phyloP scores from a whole-genome alignment of 108 stramenopile genomes.

The Parietichytrium sp. region DNA sequence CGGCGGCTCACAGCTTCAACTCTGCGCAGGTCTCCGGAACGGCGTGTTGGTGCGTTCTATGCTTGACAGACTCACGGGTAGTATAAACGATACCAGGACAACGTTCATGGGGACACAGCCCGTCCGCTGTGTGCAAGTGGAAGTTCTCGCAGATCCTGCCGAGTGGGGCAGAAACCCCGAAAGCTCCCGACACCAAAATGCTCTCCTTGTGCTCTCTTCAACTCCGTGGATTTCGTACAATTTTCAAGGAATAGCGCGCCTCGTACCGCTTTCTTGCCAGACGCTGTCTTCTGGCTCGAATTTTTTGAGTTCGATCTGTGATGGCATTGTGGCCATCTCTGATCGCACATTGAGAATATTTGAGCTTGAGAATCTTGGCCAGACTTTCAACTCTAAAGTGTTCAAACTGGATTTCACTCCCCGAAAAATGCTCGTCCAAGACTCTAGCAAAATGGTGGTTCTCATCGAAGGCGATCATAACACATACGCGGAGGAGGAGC shows the following conservation, averaged over 20 bases:
- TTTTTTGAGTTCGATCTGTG: conserved; percentile 82
- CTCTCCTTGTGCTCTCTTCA: conserved; percentile 82
- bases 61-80: conserved; percentile 82
- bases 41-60: conserved; percentile 78
- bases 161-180: too few species aligned
- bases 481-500: conserved; percentile 76
- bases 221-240: conserved; percentile 85
- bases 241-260: conserved; percentile 43
- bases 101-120: conserved; percentile 87
- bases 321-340: conserved; percentile 91
- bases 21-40: conserved; percentile 84
- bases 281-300: conserved; percentile 84
- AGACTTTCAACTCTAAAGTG: conserved; percentile 81
- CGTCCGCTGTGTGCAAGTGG: conserved; percentile 79
- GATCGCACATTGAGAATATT: conserved; percentile 85
- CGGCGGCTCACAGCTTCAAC: conserved; percentile 61
- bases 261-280: conserved; percentile 88
- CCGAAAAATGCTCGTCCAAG: conserved; percentile 79
- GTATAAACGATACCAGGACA: conserved; percentile 79
- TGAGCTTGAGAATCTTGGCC: conserved; percentile 73
- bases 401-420: conserved; percentile 89
- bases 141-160: conserved; percentile 67
- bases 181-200: conserved; percentile 42
- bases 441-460: conserved; percentile 73
- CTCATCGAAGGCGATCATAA: conserved; percentile 91